phyloP scores from a whole-genome alignment of 1,284 basidiomycete species.

The Trichosporon sp. region DNA sequence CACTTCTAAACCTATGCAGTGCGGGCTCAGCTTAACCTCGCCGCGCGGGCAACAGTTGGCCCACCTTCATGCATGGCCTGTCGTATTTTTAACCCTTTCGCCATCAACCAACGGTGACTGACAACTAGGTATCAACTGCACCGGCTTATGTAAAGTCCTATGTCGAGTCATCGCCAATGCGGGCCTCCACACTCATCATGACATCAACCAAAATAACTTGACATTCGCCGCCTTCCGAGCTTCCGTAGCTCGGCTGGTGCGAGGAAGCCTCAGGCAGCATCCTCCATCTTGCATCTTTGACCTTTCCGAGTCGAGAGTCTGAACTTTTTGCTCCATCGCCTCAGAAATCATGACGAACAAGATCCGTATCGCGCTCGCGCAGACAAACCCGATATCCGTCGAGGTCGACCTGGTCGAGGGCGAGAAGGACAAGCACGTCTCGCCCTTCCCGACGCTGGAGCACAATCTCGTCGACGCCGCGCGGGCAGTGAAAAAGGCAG shows the following conservation, averaged over 20 bases:
- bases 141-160: slow-evolving; percentile 8
- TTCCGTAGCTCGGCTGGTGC: not conserved
- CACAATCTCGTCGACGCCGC: slow-evolving; percentile 39
- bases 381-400: slow-evolving; percentile 14
- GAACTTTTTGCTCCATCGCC: no score
- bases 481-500: slow-evolving; percentile 38
- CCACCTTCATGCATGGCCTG: not conserved
- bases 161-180: not conserved
- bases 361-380: slow-evolving; percentile 23
- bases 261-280: not conserved
- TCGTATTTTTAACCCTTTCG: not conserved
- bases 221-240: not conserved
- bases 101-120: not conserved
- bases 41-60: not conserved
- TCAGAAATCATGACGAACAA: not conserved
- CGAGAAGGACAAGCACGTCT: slow-evolving; percentile 6
- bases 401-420: not conserved
- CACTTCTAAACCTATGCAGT: not conserved
- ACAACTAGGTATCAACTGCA: not conserved
- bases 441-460: slow-evolving; percentile 42
- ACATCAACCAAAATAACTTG: not conserved
- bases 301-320: not conserved
- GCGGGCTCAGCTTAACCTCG: not conserved
- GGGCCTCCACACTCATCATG: not conserved
- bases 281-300: no score